Conservation (phyloP, 768 basidiomycete genomes). For the Boletus rex-veris region DNA sequence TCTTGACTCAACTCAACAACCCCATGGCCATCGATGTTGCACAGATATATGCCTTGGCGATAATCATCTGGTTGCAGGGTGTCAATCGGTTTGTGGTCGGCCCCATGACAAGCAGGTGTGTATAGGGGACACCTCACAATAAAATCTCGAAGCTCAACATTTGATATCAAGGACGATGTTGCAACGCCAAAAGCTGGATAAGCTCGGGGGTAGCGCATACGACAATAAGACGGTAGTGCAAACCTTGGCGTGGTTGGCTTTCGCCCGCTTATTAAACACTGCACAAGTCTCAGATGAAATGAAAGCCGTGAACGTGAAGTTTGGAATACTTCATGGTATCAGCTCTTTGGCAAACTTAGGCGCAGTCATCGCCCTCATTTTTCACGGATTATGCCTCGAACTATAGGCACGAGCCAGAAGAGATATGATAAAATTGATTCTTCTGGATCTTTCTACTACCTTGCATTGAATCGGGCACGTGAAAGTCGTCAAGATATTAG, state of each 20-base stretch:
- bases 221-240: slow-evolving; percentile 53
- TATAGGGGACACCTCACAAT: not conserved
- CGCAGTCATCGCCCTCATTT: slow-evolving; percentile 54
- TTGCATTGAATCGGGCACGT: not conserved
- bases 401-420: slow-evolving; percentile 37
- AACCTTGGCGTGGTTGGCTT: not conserved
- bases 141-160: not conserved
- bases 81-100: slow-evolving; percentile 69
- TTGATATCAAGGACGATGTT: slow-evolving; percentile 60
- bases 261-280: not conserved
- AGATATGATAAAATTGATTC: not conserved
- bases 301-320: slow-evolving; percentile 52
- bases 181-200: slow-evolving; percentile 67
- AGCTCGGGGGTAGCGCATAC: slow-evolving; percentile 52
- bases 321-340: slow-evolving; percentile 64
- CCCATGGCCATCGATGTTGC: slow-evolving; percentile 24
- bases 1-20: slow-evolving; percentile 43
- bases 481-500: slow-evolving; percentile 17
- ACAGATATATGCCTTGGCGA: slow-evolving; percentile 34
- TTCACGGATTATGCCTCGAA: slow-evolving; percentile 74
- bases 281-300: not conserved
- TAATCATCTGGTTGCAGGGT: slow-evolving; percentile 32
- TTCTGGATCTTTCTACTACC: not conserved
- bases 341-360: slow-evolving; percentile 64
- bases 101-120: slow-evolving; percentile 67